phyloP scores from a whole-genome alignment of 495 filamentous ascomycete species.

The Choiromyces venosus region DNA sequence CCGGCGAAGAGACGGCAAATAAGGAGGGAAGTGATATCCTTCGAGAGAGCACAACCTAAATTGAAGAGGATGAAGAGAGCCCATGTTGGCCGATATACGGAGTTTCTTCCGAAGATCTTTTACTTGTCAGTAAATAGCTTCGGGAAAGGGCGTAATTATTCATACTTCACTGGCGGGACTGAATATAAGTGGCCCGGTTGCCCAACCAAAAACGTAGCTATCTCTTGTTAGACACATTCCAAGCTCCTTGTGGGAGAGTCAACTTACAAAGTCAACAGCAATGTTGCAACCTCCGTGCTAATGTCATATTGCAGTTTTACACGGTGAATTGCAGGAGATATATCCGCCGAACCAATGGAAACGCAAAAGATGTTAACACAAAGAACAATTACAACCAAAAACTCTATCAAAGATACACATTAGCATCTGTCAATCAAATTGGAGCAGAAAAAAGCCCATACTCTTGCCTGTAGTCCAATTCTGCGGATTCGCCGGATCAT shows the following conservation, averaged over 20 bases:
- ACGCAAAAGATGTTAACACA: neutral
- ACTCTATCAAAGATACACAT: neutral
- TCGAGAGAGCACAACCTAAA: slow-evolving; percentile 61
- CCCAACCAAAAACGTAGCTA: slow-evolving; percentile 1
- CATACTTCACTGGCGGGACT: neutral
- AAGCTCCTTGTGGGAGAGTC: neutral
- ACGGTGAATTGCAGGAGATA: neutral
- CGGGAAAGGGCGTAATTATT: neutral
- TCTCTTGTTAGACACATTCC: neutral
- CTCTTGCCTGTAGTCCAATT: neutral
- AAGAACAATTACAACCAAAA: neutral
- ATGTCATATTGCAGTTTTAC: neutral
- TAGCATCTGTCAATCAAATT: neutral
- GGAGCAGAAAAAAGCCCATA: neutral
- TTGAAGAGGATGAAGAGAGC: slow-evolving; percentile 75
- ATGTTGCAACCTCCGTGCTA: neutral
- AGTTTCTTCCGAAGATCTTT: slow-evolving; percentile 65
- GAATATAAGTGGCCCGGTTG: neutral
- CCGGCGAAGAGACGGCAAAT: slow-evolving; percentile 79
- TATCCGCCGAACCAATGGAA: neutral
- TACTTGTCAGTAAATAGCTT: neutral
- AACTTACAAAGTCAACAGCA: neutral
- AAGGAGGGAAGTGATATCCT: slow-evolving; percentile 73
- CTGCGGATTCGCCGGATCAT: neutral
- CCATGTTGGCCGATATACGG: slow-evolving; percentile 65